phyloP scores from a whole-genome alignment of 768 basidiomycete species.

The Phlebiopsis flavidoalba region DNA sequence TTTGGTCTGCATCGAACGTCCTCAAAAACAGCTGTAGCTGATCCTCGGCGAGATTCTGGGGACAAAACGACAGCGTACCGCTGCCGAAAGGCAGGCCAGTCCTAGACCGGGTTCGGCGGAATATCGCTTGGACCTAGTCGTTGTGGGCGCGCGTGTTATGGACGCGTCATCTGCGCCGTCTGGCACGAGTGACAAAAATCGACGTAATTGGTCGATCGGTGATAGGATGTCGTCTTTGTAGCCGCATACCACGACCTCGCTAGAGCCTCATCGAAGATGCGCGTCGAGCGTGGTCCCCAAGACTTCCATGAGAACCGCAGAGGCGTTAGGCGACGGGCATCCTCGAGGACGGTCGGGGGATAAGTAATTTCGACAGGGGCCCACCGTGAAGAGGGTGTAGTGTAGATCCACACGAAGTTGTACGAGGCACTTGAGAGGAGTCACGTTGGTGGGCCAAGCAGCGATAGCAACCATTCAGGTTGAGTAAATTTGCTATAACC shows the following conservation, averaged over 20 bases:
- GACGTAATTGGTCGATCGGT: slow-evolving; percentile 8
- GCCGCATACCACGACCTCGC: slow-evolving; percentile 5
- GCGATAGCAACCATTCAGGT: neutral
- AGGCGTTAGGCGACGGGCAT: neutral
- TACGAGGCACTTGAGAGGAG: slow-evolving; percentile 2
- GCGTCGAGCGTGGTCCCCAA: slow-evolving; percentile 3
- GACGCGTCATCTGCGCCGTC: neutral
- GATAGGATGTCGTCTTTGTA: slow-evolving; percentile 8
- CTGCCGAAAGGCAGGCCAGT: slow-evolving; percentile 7
- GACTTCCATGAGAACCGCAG: neutral
- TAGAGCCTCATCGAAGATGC: slow-evolving; percentile 5
- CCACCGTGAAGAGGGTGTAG: slow-evolving; percentile 9
- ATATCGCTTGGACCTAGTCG: slow-evolving; percentile 2
- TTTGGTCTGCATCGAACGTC: slow-evolving; percentile 13
- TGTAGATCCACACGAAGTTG: slow-evolving; percentile 9
- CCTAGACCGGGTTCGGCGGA: slow-evolving; percentile 4
- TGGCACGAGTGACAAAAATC: slow-evolving; percentile 4
- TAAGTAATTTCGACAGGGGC: slow-evolving; percentile 4
- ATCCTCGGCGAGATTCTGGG: neutral
- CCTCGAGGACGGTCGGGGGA: slow-evolving; percentile 1
- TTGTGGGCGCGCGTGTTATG: neutral
- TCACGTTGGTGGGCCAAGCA: neutral
- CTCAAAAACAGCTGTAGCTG: slow-evolving; percentile 5
- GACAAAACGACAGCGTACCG: neutral
- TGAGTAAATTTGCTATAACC: neutral